Base-by-base conservation (phyloP, 306 rosid genomes). In the Fagus crenata region DNA sequence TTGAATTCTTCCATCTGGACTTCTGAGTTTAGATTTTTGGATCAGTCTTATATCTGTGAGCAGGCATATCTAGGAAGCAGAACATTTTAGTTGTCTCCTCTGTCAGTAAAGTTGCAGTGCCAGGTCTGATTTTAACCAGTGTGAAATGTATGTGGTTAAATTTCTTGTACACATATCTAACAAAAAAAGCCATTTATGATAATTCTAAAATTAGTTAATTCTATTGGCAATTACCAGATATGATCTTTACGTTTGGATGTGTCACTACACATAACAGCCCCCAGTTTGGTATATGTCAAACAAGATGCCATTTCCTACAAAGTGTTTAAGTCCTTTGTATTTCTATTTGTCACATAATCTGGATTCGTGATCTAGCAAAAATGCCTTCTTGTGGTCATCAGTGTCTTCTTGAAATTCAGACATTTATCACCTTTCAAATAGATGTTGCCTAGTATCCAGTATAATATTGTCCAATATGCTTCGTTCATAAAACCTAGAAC, bases 371-470 rank as follows among this genome's bases (percentile, higher is more conserved):
- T 65, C 8, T 15, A 11, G 5, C 15, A 14, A 61, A 33, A 33
- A 12, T 61, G 40, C 68, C 68, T 61, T 61, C 68, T 61, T 61
- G 14, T 33, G 68, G 68, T 12, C 41, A 33, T 5, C 18, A 2
- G 40, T 35, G 9, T 33, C 68, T 33, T 33, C 22, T 11, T 61
- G 18, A 61, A 61, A 33, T 7, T 28, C 64, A 22, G 64, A 58
- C 33, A 58, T 5, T 58, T 28, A 9, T 58, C 1, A 28, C 31
- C 36, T 58, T 28, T 13, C 3, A 32, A 61, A 61, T 32, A 33
- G 35, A 61, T 13, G 40, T 12, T 28, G 68, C 5, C 68, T 61
- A 61, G 68, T 13, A 33, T 61, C 68, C 68, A 61, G 68, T n/a
- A 61, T 32, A 32, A 61, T 61, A n/a, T 13, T 33, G 41, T 61